phyloP scores from a whole-genome alignment of 805 yeast genomes.

The Candida tallmaniae region DNA sequence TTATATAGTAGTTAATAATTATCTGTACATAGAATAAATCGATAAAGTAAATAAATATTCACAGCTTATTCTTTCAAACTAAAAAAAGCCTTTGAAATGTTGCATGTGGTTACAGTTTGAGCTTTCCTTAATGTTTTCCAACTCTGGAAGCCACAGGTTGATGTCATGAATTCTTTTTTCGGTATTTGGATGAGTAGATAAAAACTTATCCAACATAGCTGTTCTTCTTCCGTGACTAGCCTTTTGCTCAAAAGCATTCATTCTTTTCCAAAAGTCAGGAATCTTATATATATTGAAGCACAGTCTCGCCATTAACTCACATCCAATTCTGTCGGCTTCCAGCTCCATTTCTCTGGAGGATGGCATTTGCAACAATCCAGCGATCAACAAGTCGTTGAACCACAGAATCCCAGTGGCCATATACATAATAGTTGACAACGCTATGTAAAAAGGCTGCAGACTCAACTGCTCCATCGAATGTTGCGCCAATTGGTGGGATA shows the following conservation, averaged over 20 bases:
- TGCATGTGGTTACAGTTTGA: slow-evolving; percentile 10
- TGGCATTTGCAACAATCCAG: slow-evolving; percentile 66
- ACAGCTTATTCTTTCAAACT: neutral
- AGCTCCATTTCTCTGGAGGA: slow-evolving; percentile 91
- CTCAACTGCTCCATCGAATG: slow-evolving; percentile 85
- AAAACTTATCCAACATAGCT: slow-evolving; percentile 50
- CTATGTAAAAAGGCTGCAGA: slow-evolving; percentile 64
- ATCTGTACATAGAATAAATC: neutral
- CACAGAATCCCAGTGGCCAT: slow-evolving; percentile 56
- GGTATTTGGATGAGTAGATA: slow-evolving; percentile 89
- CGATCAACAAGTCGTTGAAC: slow-evolving; percentile 49
- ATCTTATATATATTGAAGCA: slow-evolving; percentile 81
- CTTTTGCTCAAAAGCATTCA: slow-evolving; percentile 45
- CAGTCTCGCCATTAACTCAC: slow-evolving; percentile 85
- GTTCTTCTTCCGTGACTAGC: slow-evolving; percentile 33
- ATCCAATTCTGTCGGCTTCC: slow-evolving; percentile 93
- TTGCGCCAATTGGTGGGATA: slow-evolving; percentile 90
- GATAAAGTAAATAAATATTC: neutral
- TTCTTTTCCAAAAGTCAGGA: slow-evolving; percentile 74
- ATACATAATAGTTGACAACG: slow-evolving; percentile 49
- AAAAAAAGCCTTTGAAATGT: slow-evolving; percentile 7
- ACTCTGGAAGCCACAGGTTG: slow-evolving; percentile 59
- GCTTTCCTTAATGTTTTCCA: slow-evolving; percentile 39
- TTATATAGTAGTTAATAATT: too few species aligned
- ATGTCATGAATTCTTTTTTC: slow-evolving; percentile 67